Evolutionary conservation across 2,329 filamentous ascomycete genomes (phyloP), one percentile per base, ranked within the genome.

Genomic region (Colletotrichum trifolii): DNA sequence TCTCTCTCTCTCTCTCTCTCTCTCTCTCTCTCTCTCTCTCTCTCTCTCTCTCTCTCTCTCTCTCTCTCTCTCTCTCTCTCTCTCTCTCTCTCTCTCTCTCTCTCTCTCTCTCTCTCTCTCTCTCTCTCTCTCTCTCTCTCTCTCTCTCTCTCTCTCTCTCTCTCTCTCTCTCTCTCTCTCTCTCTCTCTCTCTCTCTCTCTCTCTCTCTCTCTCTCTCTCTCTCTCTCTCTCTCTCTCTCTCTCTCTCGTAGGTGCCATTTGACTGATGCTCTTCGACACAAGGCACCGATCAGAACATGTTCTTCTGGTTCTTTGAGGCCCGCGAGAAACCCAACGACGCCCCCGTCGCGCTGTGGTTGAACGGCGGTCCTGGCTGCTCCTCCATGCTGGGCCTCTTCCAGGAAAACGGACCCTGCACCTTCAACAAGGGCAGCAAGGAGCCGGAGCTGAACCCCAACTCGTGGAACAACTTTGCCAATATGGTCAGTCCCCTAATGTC

Each of bases 241-340:
- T 7, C 3, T 15, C 25, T 73, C 63, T 76, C 73, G 25, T 74
- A 52, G 34, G 36, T 47, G n/a, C 36, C 43, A 38, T 48, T 66
- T 13, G 40, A 12, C 67, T 68, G 17, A 34, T 2, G 5, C 11
- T 4, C 12, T 5, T 1, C 6, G 25, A 25, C 15, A 8, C 4
- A 12, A 69, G 67, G 67, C 3, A 72, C 71, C 10, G 72, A 75
- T 50, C 76, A 79, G 74, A 77, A 80, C 68, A 80, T 81, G 77
- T 81, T 75, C 72, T 81, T 81, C 67, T 81, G 79, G 77, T 78
- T 78, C 69, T 79, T 79, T 38, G 76, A 76, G 46, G 73, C 77
- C 4, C 75, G 76, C 1, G 67, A 73, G 13, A 69, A 71, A 34
- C 71, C 75, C 0, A 67, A 68, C 7, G 72, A 71, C 2, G 75